These are phyloP conservation scores for Zalerion maritima DNA, from an alignment of 495 filamentous ascomycete species.

Conservation along the genomic window DNA sequence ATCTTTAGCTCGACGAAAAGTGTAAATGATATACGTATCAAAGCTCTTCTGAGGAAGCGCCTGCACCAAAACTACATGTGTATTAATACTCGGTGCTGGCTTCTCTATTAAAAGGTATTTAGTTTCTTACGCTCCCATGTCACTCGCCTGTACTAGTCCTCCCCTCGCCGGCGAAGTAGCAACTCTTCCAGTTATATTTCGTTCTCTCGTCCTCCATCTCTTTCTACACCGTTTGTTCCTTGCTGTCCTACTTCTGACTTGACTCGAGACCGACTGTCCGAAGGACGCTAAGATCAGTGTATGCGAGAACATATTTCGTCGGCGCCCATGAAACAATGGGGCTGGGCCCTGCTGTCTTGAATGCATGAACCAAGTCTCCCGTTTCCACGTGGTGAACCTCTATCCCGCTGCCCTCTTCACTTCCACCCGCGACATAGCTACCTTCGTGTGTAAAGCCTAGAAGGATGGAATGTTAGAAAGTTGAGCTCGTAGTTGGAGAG, in stretches of 20 bases:
- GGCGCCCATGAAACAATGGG: constrained; percentile 83
- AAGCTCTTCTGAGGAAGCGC: too few species aligned
- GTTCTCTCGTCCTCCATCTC: constrained; percentile 9
- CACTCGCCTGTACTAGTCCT: too few species aligned
- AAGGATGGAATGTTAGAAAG: constrained; percentile 17
- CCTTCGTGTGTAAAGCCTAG: constrained; percentile 72
- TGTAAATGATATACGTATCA: too few species aligned
- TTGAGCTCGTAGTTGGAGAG: constrained; percentile 1
- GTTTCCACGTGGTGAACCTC: constrained; percentile 76
- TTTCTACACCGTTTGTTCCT: too few species aligned
- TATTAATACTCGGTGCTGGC: too few species aligned
- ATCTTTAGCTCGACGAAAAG: too few species aligned
- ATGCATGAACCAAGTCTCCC: constrained; percentile 68
- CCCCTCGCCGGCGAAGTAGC: too few species aligned
- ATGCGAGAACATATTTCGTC: constrained; percentile 74
- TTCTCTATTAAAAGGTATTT: too few species aligned
- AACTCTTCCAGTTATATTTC: too few species aligned
- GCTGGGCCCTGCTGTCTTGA: constrained; percentile 50
- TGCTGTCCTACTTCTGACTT: too few species aligned
- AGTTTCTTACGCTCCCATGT: too few species aligned
- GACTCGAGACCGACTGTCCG: constrained; percentile 58
- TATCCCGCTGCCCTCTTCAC: constrained; percentile 62
- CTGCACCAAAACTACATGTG: too few species aligned
- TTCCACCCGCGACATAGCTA: constrained; percentile 69
- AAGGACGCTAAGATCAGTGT: constrained; percentile 66